Evolutionary conservation across 2,329 filamentous ascomycete species (phyloP), one percentile per base, ranked within the genome.

Genomic region (Claviceps sp.): DNA sequence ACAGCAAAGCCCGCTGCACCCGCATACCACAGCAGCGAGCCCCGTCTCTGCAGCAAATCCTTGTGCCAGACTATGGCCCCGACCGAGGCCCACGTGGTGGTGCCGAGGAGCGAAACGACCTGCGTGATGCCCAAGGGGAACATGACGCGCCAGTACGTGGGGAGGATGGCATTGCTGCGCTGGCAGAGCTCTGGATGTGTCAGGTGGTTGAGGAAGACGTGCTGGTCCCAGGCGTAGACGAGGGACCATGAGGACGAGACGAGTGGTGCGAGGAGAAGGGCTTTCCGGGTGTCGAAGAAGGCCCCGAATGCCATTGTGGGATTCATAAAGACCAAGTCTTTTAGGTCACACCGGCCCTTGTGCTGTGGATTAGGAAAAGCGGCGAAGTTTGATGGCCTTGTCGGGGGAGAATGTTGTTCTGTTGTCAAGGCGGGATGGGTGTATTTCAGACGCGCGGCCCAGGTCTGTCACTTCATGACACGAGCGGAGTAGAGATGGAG

Each of bases 241-340:
- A 76, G 64, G 0, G 72, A 68, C 57, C 67, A 67, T 2, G 72
- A 73, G 3, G 72, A 71, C n/a, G 71, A 71, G 56, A 76, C 56
- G 24, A 76, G 61, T 0, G 74, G 74, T 1, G 71, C 64, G 18
- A 72, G 58, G 46, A 73, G 67, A 37, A 76, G 63, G 42, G 61
- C 53, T 6, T 65, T 63, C 45, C 66, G 58, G 11, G 66, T 65
- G 56, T 71, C 65, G 57, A 67, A 63, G 59, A 72, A 67, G 42
- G 57, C 54, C 16, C 61, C 60, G 1, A 67, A 69, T 37, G 69
- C 67, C 70, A 71, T 72, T 16, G 26, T 14, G n/a, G 13, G 13
- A 40, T 3, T 48, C 34, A 13, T 30, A 3, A 11, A 11, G 30
- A 30, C 30, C 9, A 30, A 11, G 9, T 30, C 30, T 30, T 40